phyloP scores from a whole-genome alignment of 352 stramenopile genomes.

The Pythium aristosporum region DNA sequence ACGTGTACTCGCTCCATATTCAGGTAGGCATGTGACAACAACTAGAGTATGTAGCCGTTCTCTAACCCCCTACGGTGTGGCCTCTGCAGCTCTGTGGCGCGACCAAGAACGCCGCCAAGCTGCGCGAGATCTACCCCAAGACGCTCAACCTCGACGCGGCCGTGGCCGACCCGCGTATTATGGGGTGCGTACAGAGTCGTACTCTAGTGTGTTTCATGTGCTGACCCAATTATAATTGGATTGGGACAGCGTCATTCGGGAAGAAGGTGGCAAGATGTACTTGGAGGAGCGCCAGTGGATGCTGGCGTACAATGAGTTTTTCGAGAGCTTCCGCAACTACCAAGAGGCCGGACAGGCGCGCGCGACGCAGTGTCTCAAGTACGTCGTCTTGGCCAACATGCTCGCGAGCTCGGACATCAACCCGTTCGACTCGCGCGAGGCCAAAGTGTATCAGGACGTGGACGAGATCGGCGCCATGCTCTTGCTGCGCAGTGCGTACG shows the following conservation, averaged over 20 bases:
- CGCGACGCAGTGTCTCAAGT: constrained; percentile 91
- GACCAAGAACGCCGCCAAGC: constrained; percentile 85
- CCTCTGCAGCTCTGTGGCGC: constrained; percentile 69
- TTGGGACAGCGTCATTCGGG: constrained; percentile 67
- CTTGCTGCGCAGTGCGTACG: constrained; percentile 66
- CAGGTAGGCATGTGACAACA: constrained; percentile 39
- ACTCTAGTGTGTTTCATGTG: background rate
- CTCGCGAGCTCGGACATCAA: constrained; percentile 91
- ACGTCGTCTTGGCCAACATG: constrained; percentile 93
- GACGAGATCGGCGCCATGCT: constrained; percentile 81
- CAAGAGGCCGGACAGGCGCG: constrained; percentile 89
- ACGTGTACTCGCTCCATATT: constrained; percentile 92
- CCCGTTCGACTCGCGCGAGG: constrained; percentile 92
- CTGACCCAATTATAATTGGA: background rate
- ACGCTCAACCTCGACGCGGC: constrained; percentile 88
- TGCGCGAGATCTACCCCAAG: constrained; percentile 90
- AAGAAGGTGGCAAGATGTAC: constrained; percentile 94
- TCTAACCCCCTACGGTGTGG: background rate
- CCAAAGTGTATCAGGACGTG: constrained; percentile 90
- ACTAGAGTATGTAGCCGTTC: too few species aligned
- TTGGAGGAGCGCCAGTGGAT: constrained; percentile 88
- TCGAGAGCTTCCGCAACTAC: constrained; percentile 93
- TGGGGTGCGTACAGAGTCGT: constrained; percentile 56
- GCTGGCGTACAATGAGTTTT: constrained; percentile 93
- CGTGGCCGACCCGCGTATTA: constrained; percentile 88